Evolutionary conservation across 345 rosid genomes (phyloP), one percentile per base, ranked within the genome.

Genomic region (Rhodomyrtus tomentosa): DNA sequence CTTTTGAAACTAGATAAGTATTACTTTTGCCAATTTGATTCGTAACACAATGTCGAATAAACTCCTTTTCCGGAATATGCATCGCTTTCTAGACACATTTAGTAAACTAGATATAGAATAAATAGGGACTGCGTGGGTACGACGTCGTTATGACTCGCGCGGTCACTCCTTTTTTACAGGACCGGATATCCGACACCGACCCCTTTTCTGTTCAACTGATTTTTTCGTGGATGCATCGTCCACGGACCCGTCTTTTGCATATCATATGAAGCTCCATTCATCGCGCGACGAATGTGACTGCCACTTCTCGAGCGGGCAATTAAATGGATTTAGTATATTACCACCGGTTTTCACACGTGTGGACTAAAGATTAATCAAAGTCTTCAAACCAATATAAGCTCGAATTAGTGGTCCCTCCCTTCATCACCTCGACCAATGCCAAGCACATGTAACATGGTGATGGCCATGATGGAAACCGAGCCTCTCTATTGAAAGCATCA

Each of bases 71-170:
- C 3, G 50, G 53, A 51, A 16, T 5, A 16, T 51, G 7, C 6
- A 20, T 16, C 21, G 53, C 53, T 51, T 51, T 51, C 14, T 16
- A 5, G 5, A 51, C 4, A 51, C 53, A 15, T 15, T 51, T 5
- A 51, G 20, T 13, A 29, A 62, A 59, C 7, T 29, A 29, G 9
- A 32, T 68, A 18, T 16, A 18, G 6, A 22, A 18, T 68, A 18
- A 1, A 8, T 4, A n/a, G 13, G 20, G 25, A 29, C 1, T 4
- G 0, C 22, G 1, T 4, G 0, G 11, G 1, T 32, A 16, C 18
- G 74, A 62, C 7, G 2, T 32, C 7, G 32, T 32, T 16, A 62
- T 32, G 4, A 3, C 2, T 32, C 74, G 11, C 74, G 11, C 3
- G 6, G 74, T 32, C 40, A 29, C 16, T 18, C 22, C n/a, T n/a